Conservation (phyloP, 495 filamentous ascomycete species). For the Melanomma pulvis-pyrius region DNA sequence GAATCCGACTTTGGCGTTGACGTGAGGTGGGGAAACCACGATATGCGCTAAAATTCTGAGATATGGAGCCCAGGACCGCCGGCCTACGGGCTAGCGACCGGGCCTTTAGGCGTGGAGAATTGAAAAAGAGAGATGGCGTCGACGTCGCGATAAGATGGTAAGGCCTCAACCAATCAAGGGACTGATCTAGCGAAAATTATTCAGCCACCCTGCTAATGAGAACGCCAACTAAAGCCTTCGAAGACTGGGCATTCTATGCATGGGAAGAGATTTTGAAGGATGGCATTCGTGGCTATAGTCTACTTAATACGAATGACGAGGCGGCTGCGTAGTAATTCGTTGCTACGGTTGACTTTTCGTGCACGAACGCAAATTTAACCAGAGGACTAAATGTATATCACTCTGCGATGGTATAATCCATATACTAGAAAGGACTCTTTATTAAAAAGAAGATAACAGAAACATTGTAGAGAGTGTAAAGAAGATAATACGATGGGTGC, state of each 20-base stretch:
- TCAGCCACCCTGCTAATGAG: conserved; percentile 26
- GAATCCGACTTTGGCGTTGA: background rate
- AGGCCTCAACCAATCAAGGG: conserved; percentile 8
- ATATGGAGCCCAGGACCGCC: conserved; percentile 9
- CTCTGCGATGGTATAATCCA: background rate
- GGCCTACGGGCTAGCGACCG: conserved; percentile 9
- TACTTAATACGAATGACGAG: too few relatives aligned
- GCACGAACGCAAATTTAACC: too few relatives aligned
- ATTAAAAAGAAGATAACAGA: too few relatives aligned
- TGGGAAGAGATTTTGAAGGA: background rate
- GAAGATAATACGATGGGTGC: too few relatives aligned
- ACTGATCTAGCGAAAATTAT: conserved; percentile 11
- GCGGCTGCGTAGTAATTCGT: too few relatives aligned
- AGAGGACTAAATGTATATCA: too few relatives aligned
- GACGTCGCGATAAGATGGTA: conserved; percentile 22
- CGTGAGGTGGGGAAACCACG: background rate
- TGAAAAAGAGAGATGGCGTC: background rate
- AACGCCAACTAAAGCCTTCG: background rate
- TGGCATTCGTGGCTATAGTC: background rate
- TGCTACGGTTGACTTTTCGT: too few relatives aligned
- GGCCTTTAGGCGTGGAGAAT: conserved; percentile 5
- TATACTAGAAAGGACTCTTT: background rate
- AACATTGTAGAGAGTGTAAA: too few relatives aligned
- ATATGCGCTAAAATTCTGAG: background rate
- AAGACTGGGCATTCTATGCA: background rate